Conservation (phyloP, 2,329 filamentous ascomycete genomes). For the Periglandula ipomoeae region DNA sequence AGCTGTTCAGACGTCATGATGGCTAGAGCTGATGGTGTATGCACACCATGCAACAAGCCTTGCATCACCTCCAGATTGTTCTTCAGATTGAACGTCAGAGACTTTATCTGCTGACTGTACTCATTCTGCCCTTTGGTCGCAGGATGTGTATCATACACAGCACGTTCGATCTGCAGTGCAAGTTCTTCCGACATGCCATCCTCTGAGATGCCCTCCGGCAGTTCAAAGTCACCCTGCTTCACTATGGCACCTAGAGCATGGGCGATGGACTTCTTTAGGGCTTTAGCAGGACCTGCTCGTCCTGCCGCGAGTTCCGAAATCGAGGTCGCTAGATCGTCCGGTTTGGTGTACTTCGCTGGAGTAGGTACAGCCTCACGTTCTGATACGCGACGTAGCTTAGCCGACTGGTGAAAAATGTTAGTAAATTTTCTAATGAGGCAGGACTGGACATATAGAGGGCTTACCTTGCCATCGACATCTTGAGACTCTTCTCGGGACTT, state of each 20-base stretch:
- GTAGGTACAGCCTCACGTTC: conserved; percentile 33
- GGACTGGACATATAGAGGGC: conserved; percentile 9
- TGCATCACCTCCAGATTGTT: conserved; percentile 72
- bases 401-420: conserved; percentile 21
- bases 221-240: conserved; percentile 53
- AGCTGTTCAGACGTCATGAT: conserved; percentile 85
- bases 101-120: conserved; percentile 58
- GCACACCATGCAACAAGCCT: conserved; percentile 60
- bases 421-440: background rate
- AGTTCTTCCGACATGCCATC: conserved; percentile 59
- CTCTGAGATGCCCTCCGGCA: conserved; percentile 54
- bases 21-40: conserved; percentile 70
- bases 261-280: conserved; percentile 60
- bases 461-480: conserved; percentile 41
- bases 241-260: conserved; percentile 57
- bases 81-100: conserved; percentile 80
- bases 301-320: conserved; percentile 48
- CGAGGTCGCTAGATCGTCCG: conserved; percentile 40
- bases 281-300: conserved; percentile 61
- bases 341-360: conserved; percentile 35
- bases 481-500: conserved; percentile 49
- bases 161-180: conserved; percentile 72
- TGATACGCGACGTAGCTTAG: conserved; percentile 44
- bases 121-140: conserved; percentile 35
- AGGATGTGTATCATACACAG: conserved; percentile 48